phyloP scores from a whole-genome alignment of 2,329 filamentous ascomycete genomes.

The Aspergillus sp. region DNA sequence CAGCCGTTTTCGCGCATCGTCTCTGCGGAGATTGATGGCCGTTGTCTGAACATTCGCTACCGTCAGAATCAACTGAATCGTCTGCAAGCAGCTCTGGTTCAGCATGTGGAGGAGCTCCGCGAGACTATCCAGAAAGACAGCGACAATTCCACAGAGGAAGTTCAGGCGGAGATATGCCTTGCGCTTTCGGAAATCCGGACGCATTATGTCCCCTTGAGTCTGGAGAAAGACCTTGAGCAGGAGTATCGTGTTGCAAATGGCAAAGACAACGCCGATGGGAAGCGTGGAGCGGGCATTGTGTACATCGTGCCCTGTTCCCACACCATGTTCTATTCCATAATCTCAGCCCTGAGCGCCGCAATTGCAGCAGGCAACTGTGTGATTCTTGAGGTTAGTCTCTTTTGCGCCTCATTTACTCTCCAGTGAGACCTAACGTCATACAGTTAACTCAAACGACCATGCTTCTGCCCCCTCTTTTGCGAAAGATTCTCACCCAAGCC shows the following conservation, averaged over 20 bases:
- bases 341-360: conserved; percentile 47
- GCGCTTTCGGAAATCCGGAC: conserved; percentile 26
- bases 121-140: conserved; percentile 33
- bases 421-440: neutral
- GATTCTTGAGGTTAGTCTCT: conserved; percentile 44
- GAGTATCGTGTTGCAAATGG: conserved; percentile 25
- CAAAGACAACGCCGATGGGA: conserved; percentile 16
- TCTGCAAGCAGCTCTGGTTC: conserved; percentile 34
- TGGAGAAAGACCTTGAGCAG: conserved; percentile 14
- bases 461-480: conserved; percentile 21
- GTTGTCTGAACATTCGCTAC: conserved; percentile 37
- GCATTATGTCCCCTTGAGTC: conserved; percentile 21
- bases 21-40: conserved; percentile 38
- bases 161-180: conserved; percentile 26
- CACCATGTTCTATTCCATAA: conserved; percentile 49
- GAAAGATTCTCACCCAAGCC: conserved; percentile 23
- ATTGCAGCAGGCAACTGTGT: conserved; percentile 54
- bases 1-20: conserved; percentile 27
- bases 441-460: conserved; percentile 27
- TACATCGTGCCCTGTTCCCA: conserved; percentile 51
- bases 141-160: conserved; percentile 30
- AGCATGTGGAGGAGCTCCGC: conserved; percentile 27
- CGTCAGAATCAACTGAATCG: conserved; percentile 40
- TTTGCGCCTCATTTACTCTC: neutral
- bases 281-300: conserved; percentile 26